Conservation (phyloP, 805 yeast genomes). For the Metschnikowia koreensis region DNA sequence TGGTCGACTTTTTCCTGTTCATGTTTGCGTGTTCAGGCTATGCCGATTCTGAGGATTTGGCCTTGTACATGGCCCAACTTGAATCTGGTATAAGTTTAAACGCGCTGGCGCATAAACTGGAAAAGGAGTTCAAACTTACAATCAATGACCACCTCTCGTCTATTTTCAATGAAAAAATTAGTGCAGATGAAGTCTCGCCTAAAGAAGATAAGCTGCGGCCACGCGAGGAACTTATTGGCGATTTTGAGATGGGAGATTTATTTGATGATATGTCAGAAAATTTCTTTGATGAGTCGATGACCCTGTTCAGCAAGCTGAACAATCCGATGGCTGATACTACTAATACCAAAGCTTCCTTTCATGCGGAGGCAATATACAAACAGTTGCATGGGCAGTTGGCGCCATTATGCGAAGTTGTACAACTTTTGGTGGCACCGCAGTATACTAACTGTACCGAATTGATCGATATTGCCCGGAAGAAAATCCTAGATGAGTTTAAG, state of each 20-base stretch:
- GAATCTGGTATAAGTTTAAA: neutral
- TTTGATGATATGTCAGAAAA: constrained; percentile 18
- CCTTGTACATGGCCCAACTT: neutral
- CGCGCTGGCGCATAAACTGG: neutral
- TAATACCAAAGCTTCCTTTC: neutral
- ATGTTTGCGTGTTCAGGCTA: constrained; percentile 6
- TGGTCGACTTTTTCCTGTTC: constrained; percentile 13
- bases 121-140: constrained; percentile 6
- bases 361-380: neutral
- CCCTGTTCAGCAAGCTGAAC: constrained; percentile 5
- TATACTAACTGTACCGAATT: neutral
- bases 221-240: constrained; percentile 14
- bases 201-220: constrained; percentile 5
- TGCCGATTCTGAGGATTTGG: constrained; percentile 3
- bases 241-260: constrained; percentile 20
- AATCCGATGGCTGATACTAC: neutral
- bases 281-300: constrained; percentile 15
- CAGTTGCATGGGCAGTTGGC: neutral
- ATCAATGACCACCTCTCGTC: constrained; percentile 17
- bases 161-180: constrained; percentile 12
- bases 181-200: neutral
- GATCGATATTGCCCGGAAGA: neutral
- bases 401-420: neutral
- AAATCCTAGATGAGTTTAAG: constrained; percentile 1
- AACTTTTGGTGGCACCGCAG: neutral